Evolutionary conservation across 768 basidiomycete species (phyloP).

Genomic region (Trametes sanguinea): DNA sequence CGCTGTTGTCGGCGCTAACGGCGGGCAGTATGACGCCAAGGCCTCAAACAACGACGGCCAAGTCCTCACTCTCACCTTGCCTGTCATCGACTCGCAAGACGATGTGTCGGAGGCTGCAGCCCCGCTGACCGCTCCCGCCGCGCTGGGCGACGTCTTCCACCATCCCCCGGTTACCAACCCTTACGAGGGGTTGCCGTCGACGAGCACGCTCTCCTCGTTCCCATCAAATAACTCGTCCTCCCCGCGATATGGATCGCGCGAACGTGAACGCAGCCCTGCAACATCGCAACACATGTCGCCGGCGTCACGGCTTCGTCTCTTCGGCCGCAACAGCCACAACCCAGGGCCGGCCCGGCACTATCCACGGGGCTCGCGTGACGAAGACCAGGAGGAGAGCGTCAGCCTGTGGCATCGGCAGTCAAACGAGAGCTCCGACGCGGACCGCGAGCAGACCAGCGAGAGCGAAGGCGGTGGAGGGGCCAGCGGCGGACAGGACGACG

Average conservation of each 20-base stretch:
- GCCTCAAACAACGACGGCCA: slow-evolving; percentile 6
- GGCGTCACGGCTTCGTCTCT: slow-evolving; percentile 18
- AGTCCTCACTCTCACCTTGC: slow-evolving; percentile 18
- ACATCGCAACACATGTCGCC: slow-evolving; percentile 11
- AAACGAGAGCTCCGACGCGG: slow-evolving; percentile 18
- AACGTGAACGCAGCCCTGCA: slow-evolving; percentile 9
- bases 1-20: slow-evolving; percentile 25
- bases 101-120: slow-evolving; percentile 6
- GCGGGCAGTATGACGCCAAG: slow-evolving; percentile 18
- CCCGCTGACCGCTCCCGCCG: slow-evolving; percentile 22
- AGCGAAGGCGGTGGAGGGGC: neutral
- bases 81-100: slow-evolving; percentile 14
- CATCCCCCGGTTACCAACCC: slow-evolving; percentile 12
- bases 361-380: slow-evolving; percentile 27
- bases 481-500: neutral
- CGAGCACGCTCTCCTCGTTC: slow-evolving; percentile 26
- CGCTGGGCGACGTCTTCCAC: slow-evolving; percentile 15
- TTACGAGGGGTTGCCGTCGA: slow-evolving; percentile 26
- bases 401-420: slow-evolving; percentile 28
- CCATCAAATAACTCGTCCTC: slow-evolving; percentile 20
- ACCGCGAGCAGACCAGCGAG: slow-evolving; percentile 16
- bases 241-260: slow-evolving; percentile 9
- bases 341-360: slow-evolving; percentile 25
- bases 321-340: slow-evolving; percentile 18
- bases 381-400: slow-evolving; percentile 34